These are phyloP conservation scores for Telfairia occidentalis DNA, from an alignment of 331 rosid species.

Conservation along the genomic window DNA sequence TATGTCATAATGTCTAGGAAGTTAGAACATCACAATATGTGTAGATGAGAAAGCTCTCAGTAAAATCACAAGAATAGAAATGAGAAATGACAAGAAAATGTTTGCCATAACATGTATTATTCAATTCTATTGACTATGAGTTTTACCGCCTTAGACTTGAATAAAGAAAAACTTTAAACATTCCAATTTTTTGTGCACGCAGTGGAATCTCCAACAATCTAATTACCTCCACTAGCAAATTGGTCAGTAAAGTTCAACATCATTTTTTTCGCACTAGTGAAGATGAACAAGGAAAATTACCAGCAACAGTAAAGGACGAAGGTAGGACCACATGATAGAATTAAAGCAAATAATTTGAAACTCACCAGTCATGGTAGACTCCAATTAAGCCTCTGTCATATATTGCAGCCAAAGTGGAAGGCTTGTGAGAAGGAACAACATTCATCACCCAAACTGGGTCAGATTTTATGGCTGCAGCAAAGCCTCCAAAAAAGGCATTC, in stretches of 20 bases:
- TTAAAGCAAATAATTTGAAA: conserved; percentile 3
- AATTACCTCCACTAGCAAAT: neutral
- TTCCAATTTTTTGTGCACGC: neutral
- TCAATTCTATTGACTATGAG: neutral
- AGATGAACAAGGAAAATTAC: conserved; percentile 1
- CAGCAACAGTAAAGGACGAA: neutral
- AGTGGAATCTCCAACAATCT: neutral
- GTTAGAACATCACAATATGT: neutral
- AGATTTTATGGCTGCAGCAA: conserved; percentile 77
- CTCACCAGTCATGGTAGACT: conserved; percentile 92
- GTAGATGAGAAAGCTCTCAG: neutral
- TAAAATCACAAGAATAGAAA: neutral
- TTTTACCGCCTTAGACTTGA: neutral
- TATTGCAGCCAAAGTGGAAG: conserved; percentile 57
- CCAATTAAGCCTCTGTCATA: conserved; percentile 92
- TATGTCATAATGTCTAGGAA: neutral
- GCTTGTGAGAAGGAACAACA: conserved; percentile 70
- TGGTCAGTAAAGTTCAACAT: neutral
- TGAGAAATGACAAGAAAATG: neutral
- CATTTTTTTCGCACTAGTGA: neutral
- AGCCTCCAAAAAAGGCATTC: conserved; percentile 97
- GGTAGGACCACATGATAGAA: neutral
- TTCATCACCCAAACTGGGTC: conserved; percentile 97
- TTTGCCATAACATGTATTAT: neutral
- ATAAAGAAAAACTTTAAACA: neutral